Conservation (phyloP, 495 filamentous ascomycete species). For the Arthonia radiata region DNA sequence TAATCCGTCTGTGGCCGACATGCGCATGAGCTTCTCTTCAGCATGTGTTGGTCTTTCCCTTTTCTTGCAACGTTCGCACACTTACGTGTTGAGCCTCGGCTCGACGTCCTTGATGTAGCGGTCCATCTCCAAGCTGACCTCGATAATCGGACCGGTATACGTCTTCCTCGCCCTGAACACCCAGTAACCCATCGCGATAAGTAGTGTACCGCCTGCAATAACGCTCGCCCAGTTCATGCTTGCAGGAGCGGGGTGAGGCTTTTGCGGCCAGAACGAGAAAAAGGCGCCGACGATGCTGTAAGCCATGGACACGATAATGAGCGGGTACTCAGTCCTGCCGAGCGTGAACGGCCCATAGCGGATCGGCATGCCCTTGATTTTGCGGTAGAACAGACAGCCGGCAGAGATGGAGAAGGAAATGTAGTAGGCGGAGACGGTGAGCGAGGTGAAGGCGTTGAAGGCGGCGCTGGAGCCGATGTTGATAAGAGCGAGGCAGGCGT, state of each 20-base stretch:
- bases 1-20: too few relatives aligned
- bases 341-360: constrained; percentile 4
- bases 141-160: too few relatives aligned
- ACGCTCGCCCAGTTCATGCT: constrained; percentile 5
- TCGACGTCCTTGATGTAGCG: too few relatives aligned
- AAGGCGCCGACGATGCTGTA: constrained; percentile 4
- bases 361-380: constrained; percentile 1
- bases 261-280: constrained; percentile 3
- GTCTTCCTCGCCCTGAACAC: too few relatives aligned
- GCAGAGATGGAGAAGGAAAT: constrained; percentile 27
- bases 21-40: too few relatives aligned
- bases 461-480: constrained; percentile 22
- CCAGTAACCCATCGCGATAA: too few relatives aligned
- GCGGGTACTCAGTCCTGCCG: constrained; percentile 1
- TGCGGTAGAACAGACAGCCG: too few relatives aligned
- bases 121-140: too few relatives aligned
- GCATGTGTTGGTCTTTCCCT: too few relatives aligned
- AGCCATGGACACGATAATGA: constrained; percentile 3
- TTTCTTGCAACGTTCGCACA: too few relatives aligned
- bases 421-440: constrained; percentile 11
- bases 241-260: constrained; percentile 1
- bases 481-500: constrained; percentile 9
- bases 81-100: too few relatives aligned
- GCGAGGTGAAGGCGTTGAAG: constrained; percentile 20
- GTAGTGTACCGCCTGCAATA: constrained; percentile 2